Evolutionary conservation across 257 asterid species (phyloP).

Genomic region (Paraleonurus japonicus): DNA sequence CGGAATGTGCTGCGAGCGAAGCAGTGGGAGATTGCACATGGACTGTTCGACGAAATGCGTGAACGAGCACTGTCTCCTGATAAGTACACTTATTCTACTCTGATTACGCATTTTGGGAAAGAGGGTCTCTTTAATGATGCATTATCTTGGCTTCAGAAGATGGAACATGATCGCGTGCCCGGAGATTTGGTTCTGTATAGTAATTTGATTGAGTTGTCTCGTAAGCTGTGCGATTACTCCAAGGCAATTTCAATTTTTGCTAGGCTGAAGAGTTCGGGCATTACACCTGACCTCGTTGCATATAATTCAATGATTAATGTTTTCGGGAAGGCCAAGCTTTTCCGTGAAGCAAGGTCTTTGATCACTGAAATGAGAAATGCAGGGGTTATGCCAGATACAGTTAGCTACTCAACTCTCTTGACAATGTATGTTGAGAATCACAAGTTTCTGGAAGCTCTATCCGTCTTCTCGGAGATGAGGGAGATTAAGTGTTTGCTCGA

Average conservation of each 20-base stretch:
- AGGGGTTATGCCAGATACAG: slow-evolving; percentile 74
- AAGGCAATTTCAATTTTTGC: slow-evolving; percentile 83
- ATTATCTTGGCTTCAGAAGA: slow-evolving; percentile 90
- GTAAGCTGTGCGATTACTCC: slow-evolving; percentile 72
- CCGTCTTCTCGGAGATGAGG: slow-evolving; percentile 76
- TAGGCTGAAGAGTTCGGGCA: slow-evolving; percentile 73
- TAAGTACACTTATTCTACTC: slow-evolving; percentile 84
- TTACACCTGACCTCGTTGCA: slow-evolving; percentile 79
- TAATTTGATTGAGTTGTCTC: slow-evolving; percentile 84
- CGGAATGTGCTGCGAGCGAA: slow-evolving; percentile 77
- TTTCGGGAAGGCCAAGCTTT: slow-evolving; percentile 94
- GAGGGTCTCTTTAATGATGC: slow-evolving; percentile 89
- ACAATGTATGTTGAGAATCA: slow-evolving; percentile 74
- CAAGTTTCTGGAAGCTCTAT: slow-evolving; percentile 75
- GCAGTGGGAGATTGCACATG: slow-evolving; percentile 70
- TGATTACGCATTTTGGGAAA: slow-evolving; percentile 82
- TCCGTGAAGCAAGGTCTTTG: slow-evolving; percentile 67
- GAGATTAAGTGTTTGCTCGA: slow-evolving; percentile 63
- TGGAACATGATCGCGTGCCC: slow-evolving; percentile 76
- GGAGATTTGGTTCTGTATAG: slow-evolving; percentile 91
- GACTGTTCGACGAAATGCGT: slow-evolving; percentile 98
- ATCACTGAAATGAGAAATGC: slow-evolving; percentile 63
- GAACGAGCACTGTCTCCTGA: slow-evolving; percentile 69
- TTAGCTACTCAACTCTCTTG: slow-evolving; percentile 79
- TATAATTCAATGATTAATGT: slow-evolving; percentile 89